phyloP scores from a whole-genome alignment of 306 rosid species.

The Astragalus glycyphyllos region DNA sequence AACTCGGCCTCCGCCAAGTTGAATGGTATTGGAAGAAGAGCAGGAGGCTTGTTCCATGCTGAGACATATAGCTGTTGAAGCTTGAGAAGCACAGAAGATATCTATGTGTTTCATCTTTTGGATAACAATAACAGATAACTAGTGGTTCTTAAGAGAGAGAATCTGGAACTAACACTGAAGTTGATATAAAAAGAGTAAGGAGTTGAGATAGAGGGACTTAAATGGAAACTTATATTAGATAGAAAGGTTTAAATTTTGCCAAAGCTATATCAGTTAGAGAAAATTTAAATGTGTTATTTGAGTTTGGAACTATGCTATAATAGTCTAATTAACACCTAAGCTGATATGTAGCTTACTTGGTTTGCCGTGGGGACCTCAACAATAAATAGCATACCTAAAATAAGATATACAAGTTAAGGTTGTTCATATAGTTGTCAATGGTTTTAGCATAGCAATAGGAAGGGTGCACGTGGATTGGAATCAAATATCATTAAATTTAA shows the following conservation, averaged over 20 bases:
- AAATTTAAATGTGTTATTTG: background rate
- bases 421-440: constrained; percentile 26
- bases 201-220: constrained; percentile 4
- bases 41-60: constrained; percentile 82
- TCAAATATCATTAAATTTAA: constrained; percentile 30
- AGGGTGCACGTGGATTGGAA: constrained; percentile 38
- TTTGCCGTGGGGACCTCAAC: constrained; percentile 44
- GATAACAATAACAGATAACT: constrained; percentile 36
- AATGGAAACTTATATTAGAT: background rate
- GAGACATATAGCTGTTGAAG: constrained; percentile 80
- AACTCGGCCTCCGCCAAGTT: constrained; percentile 72
- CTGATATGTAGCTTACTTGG: background rate
- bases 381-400: constrained; percentile 44
- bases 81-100: constrained; percentile 81
- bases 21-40: constrained; percentile 65
- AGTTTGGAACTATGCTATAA: constrained; percentile 7
- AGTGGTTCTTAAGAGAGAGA: constrained; percentile 49
- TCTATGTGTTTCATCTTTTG: constrained; percentile 71
- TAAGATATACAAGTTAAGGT: constrained; percentile 30
- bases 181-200: constrained; percentile 34
- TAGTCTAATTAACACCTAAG: constrained; percentile 7
- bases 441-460: constrained; percentile 40
- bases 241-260: constrained; percentile 1
- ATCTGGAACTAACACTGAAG: constrained; percentile 44
- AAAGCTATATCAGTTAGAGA: background rate